Evolutionary conservation across 441 rosid genomes (phyloP), one percentile per base, ranked within the genome.

Genomic region (Arabidopsis lyrata): DNA sequence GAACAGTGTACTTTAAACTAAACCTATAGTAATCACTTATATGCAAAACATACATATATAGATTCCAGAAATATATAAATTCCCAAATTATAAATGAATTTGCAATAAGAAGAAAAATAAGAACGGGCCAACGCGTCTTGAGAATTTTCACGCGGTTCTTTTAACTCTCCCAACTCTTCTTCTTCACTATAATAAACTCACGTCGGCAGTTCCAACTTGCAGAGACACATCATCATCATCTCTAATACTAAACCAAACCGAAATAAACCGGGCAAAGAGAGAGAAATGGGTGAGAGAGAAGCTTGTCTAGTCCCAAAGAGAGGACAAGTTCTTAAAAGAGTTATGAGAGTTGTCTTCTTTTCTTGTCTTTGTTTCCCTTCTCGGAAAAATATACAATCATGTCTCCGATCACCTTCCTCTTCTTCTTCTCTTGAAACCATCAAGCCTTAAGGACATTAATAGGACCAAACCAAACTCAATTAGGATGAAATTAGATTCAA

Each of bases 261-360:
- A 61, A 29, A 4, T 54, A 74, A 74, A 78, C 61, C 70, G 77
- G 47, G 5, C 3, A 22, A 15, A 47, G 41, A 16, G 27, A 44
- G 10, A 35, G 7, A 63, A 61, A 73, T 74, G 81, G 64, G 29
- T 55, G 71, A 35, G 35, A 24, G 22, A 55, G 78, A 63, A 58
- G 82, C 88, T 36, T 71, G 85, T 66, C 59, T 75, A 84, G 75
- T 86, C 58, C 92, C 92, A 13, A 64, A 59, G 66, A 80, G 92
- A 10, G 92, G 92, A 60, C 41, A 27, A 60, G 90, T 87, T n/a
- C 80, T 86, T 2, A 87, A 16, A 71, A 79, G 50, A 9, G 69
- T 64, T 42, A 22, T 86, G 22, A 79, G 63, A 54, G 59, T 38
- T 44, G 66, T 69, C 5, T 66, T 81, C 78, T 57, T 38, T 63